Evolutionary conservation across 768 basidiomycete species (phyloP).

Genomic region (Tricholoma furcatifolium): DNA sequence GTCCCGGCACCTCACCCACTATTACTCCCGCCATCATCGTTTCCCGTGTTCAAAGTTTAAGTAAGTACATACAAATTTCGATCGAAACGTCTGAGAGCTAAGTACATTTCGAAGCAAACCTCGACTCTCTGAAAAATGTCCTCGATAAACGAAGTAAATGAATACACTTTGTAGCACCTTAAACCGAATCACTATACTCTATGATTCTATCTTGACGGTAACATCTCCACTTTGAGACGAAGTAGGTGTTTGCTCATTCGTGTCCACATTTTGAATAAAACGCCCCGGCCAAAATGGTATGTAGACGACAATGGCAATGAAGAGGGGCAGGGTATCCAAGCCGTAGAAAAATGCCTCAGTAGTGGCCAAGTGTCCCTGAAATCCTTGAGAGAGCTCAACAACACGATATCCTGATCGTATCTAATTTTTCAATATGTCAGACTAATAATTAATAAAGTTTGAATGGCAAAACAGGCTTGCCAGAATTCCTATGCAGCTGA

Average conservation of each 20-base stretch:
- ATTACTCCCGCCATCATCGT: too few relatives aligned
- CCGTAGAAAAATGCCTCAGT: slow-evolving; percentile 66
- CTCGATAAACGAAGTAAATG: too few relatives aligned
- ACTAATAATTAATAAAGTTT: not conserved
- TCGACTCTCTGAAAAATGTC: too few relatives aligned
- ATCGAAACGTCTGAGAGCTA: too few relatives aligned
- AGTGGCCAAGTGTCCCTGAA: slow-evolving; percentile 51
- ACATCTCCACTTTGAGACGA: not conserved
- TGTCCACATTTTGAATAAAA: slow-evolving; percentile 33
- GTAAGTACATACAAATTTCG: too few relatives aligned
- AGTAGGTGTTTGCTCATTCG: not conserved
- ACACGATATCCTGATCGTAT: slow-evolving; percentile 63
- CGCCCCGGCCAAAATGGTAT: slow-evolving; percentile 68
- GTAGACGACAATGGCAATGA: slow-evolving; percentile 57
- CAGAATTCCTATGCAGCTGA: slow-evolving; percentile 64
- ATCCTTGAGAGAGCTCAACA: slow-evolving; percentile 63
- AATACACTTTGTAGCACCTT: too few relatives aligned
- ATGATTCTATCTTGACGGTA: not conserved
- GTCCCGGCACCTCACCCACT: too few relatives aligned
- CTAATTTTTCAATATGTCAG: slow-evolving; percentile 25
- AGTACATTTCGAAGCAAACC: too few relatives aligned
- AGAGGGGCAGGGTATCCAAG: slow-evolving; percentile 63
- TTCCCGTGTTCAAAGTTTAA: too few relatives aligned
- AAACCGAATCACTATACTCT: too few relatives aligned
- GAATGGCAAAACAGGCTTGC: slow-evolving; percentile 30